Conservation (phyloP, 108 stramenopile genomes). For the Nitzschia putrida region DNA sequence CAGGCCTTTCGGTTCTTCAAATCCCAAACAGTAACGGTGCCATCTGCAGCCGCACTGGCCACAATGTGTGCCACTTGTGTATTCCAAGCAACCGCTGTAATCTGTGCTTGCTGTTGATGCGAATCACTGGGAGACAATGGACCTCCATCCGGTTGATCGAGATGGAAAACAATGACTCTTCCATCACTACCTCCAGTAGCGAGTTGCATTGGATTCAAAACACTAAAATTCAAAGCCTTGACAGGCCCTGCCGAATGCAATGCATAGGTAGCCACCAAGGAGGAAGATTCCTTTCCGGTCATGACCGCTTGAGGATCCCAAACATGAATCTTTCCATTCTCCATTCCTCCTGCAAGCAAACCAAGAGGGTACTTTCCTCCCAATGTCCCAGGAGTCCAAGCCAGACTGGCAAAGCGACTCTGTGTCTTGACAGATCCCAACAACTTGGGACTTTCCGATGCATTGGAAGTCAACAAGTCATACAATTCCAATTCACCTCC, state of each 20-base stretch:
- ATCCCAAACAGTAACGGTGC: slow-evolving; percentile 94
- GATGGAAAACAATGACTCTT: slow-evolving; percentile 69
- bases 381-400: slow-evolving; percentile 48
- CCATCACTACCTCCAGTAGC: slow-evolving; percentile 86
- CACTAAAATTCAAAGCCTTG: slow-evolving; percentile 87
- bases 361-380: slow-evolving; percentile 56
- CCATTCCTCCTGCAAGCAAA: slow-evolving; percentile 94
- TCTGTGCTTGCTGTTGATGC: slow-evolving; percentile 70
- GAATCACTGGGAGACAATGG: slow-evolving; percentile 27
- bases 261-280: slow-evolving; percentile 47
- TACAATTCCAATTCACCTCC: slow-evolving; percentile 93
- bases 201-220: slow-evolving; percentile 63
- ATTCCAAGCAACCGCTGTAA: slow-evolving; percentile 94
- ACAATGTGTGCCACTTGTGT: slow-evolving; percentile 94
- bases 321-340: slow-evolving; percentile 89
- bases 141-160: slow-evolving; percentile 42
- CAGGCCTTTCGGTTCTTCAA: slow-evolving; percentile 91
- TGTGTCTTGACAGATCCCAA: slow-evolving; percentile 81
- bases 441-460: slow-evolving; percentile 36
- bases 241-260: slow-evolving; percentile 63
- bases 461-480: slow-evolving; percentile 50
- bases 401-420: slow-evolving; percentile 62
- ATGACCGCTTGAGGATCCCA: slow-evolving; percentile 85
- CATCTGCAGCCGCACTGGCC: slow-evolving; percentile 84
- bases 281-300: slow-evolving; percentile 19